Evolutionary conservation across 2,329 filamentous ascomycete genomes (phyloP).

Genomic region (Pseudogymnoascus sp.): DNA sequence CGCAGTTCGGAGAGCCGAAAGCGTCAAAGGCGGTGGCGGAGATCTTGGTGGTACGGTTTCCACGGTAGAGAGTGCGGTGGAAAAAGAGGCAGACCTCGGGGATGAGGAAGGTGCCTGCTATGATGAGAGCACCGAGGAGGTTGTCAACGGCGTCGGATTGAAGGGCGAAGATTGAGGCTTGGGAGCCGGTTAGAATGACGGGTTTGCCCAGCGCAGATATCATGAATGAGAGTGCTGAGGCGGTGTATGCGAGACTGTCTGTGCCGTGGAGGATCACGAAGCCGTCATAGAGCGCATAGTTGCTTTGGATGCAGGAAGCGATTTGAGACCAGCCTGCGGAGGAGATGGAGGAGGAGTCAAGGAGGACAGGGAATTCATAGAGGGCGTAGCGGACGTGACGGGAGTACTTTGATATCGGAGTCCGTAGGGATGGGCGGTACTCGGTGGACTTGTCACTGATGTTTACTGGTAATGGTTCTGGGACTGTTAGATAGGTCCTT

Average conservation of each 20-base stretch:
- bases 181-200: constrained; percentile 57
- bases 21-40: constrained; percentile 62
- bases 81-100: constrained; percentile 70
- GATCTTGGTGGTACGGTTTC: constrained; percentile 62
- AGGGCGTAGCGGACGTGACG: constrained; percentile 60
- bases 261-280: constrained; percentile 69
- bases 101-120: constrained; percentile 68
- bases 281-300: constrained; percentile 63
- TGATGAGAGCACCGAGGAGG: constrained; percentile 60
- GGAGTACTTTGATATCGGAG: constrained; percentile 56
- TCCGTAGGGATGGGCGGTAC: constrained; percentile 37
- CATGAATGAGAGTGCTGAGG: constrained; percentile 67
- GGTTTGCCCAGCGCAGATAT: constrained; percentile 65
- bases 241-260: constrained; percentile 62
- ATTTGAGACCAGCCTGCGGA: constrained; percentile 66
- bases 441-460: constrained; percentile 20
- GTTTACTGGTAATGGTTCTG: constrained; percentile 29
- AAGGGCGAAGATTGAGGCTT: constrained; percentile 62
- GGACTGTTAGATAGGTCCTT: background rate
- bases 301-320: constrained; percentile 48
- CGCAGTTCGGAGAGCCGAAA: constrained; percentile 60
- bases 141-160: constrained; percentile 69
- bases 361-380: constrained; percentile 59
- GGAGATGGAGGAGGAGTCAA: constrained; percentile 66
- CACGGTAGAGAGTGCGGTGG: constrained; percentile 62